Base-by-base conservation (phyloP, 257 asterid genomes). In the Solanum piurae region DNA sequence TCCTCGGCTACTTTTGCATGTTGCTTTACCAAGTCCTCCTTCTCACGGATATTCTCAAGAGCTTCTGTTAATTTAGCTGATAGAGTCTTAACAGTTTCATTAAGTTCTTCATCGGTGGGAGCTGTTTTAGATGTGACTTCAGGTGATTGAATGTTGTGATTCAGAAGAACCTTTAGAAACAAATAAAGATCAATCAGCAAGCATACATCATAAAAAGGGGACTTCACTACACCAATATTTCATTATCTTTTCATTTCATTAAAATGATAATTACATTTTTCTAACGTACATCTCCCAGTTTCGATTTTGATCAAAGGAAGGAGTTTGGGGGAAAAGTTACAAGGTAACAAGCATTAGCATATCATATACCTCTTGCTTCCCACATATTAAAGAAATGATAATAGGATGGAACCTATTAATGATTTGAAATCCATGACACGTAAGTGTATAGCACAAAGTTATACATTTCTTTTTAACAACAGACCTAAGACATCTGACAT, bases 1-100 rank as follows among this genome's bases (percentile, higher is more conserved):
- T 97, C 99, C 91, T 97, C 98, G 18, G 99, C 96, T 84, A 97
- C 99, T 93, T 94, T 95, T 25, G 97, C 91, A 87, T 97, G 99
- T 90, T 97, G 98, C 92, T 95, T 94, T 60, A 94, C 97, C 93
- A 92, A 92, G 89, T 97, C 95, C 89, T 97, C 98, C 92, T 97
- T 95, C 55, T 92, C 95, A 25, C 89, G 91, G 76, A 94, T 91
- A 83, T 90, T 93, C 69, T 89, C 88, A 91, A 96, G 95, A 91
- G 99, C 98, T 86, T 92, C 96, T 0, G 98, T 93, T 69, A 95
- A 89, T 92, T 95, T 94, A 85, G 90, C 94, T 2, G 98, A 93
- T 66, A 94, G 90, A 66, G 92, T 88, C 88, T 92, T 92, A 84
- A 87, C 90, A 52, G 86, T 92, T 52, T 89, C 94, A 92, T 76